These are phyloP conservation scores for Lactifluus hygrophoroides DNA, from an alignment of 768 basidiomycete genomes.

Conservation along the genomic window DNA sequence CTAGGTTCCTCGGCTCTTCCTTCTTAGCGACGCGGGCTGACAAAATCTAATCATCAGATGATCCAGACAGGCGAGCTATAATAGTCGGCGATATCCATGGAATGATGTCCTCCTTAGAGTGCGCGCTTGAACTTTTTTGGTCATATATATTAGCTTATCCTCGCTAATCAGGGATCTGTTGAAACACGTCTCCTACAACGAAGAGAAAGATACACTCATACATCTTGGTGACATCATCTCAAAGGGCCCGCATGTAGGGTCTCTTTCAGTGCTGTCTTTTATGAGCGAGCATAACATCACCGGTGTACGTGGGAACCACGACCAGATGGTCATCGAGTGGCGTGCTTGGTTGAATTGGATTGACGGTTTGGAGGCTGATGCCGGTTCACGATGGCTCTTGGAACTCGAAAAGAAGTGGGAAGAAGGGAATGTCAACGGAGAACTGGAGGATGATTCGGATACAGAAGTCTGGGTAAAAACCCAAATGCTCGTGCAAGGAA, in stretches of 20 bases:
- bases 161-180: constrained; percentile 49
- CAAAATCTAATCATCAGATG: constrained; percentile 31
- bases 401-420: constrained; percentile 40
- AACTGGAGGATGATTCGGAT: constrained; percentile 25
- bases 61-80: constrained; percentile 49
- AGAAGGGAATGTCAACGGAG: constrained; percentile 22
- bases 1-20: constrained; percentile 32
- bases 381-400: constrained; percentile 42
- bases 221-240: constrained; percentile 79
- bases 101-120: constrained; percentile 63
- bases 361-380: constrained; percentile 33
- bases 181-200: constrained; percentile 48
- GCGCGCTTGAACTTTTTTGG: constrained; percentile 22
- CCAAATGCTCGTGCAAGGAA: background rate
- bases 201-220: constrained; percentile 57
- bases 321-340: constrained; percentile 90
- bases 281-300: constrained; percentile 54
- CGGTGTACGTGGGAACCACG: constrained; percentile 92
- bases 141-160: background rate
- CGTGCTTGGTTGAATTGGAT: constrained; percentile 82
- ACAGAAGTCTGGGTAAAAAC: constrained; percentile 31
- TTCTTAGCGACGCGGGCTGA: background rate
- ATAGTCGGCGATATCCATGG: constrained; percentile 88
- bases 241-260: constrained; percentile 55
- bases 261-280: constrained; percentile 53